A percentile compares a stretch with the other conserved stretches of the same genome.
phyloP scores from a whole-genome alignment of 345 rosid genomes.

The Cardiospermum halicacabum region DNA sequence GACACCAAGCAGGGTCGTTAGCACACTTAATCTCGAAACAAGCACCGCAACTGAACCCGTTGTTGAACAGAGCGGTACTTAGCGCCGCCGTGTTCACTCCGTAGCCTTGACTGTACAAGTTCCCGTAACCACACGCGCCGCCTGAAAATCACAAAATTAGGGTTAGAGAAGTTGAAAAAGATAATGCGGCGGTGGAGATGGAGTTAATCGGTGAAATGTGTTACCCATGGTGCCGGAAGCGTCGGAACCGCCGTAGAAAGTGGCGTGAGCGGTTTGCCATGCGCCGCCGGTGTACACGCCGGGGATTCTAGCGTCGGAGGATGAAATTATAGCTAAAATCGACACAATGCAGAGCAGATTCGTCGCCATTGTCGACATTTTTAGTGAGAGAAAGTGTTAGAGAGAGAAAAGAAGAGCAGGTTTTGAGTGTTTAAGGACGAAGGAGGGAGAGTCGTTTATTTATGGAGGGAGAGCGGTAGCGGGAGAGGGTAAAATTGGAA shows the following conservation, averaged over 20 bases:
- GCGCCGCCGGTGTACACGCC: conserved; percentile 38
- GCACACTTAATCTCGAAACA: conserved; percentile 52
- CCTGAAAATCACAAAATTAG: conserved; percentile 18
- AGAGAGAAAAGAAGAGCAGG: too few relatives aligned
- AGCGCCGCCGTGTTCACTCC: conserved; percentile 58
- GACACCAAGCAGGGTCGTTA: conserved; percentile 40
- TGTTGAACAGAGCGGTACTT: conserved; percentile 50
- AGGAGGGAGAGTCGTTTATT: conserved; percentile 2
- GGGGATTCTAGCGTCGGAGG: conserved; percentile 50
- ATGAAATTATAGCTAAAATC: background rate
- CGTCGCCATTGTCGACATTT: conserved; percentile 8
- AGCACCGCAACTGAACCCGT: conserved; percentile 44
- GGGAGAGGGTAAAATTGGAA: background rate
- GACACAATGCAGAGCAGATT: background rate
- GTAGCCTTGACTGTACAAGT: conserved; percentile 51
- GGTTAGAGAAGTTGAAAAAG: too few relatives aligned
- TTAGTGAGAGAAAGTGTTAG: conserved; percentile 3
- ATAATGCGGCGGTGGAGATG: background rate
- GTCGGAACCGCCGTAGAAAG: conserved; percentile 67
- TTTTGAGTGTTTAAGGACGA: background rate
- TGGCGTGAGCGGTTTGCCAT: conserved; percentile 72
- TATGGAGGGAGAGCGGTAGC: background rate
- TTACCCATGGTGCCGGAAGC: conserved; percentile 81
- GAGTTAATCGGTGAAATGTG: background rate
- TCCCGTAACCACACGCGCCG: conserved; percentile 55